Base-by-base conservation (phyloP, 1,139 yeast genomes). In the Komagataea norvegica region DNA sequence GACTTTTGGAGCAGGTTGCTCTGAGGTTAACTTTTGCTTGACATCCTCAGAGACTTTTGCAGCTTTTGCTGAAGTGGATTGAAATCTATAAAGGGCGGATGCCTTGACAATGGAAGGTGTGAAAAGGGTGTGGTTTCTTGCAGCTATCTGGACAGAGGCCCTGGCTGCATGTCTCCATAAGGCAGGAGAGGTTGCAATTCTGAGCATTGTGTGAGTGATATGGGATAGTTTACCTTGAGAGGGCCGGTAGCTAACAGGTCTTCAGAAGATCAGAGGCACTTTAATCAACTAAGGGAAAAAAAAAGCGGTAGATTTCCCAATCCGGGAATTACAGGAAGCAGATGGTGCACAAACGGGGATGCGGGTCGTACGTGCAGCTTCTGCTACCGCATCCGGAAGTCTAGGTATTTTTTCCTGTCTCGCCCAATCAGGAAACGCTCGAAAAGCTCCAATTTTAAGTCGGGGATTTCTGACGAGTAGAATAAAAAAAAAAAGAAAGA, bases 1-100 rank as follows among this genome's bases (percentile, higher is more conserved):
- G 24, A 61, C 43, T 48, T 71, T 72, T 36, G 85, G 85, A 26
- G 64, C 57, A 45, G 41, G 44, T 18, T 46, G 50, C 16, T 48
- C 38, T 9, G 48, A 23, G 18, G 43, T 37, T 25, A 44, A 35
- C 20, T 43, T 37, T 6, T 38, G 42, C 18, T 37, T 38, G 6
- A 22, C 29, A 11, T 45, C 45, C 16, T 43, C 38, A 4, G 45
- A 23, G 10, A 38, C 33, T 6, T 27, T 24, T 25, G 39, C 25
- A 1, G 43, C 48, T 20, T 42, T 44, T n/a, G 34, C 25, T 14
- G 35, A 18, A 4, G 48, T 36, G 18, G 49, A 40, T 22, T 46
- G 46, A 20, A 29, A 33, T 42, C 50, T 42, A 13, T 18, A n/a
- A n/a, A 29, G 25, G 15, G 32, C 14, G 23, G 19, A 25, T 14